Evolutionary conservation across 805 yeast species (phyloP), one percentile per base, ranked within the genome.

Genomic region (Candida morakotiae): DNA sequence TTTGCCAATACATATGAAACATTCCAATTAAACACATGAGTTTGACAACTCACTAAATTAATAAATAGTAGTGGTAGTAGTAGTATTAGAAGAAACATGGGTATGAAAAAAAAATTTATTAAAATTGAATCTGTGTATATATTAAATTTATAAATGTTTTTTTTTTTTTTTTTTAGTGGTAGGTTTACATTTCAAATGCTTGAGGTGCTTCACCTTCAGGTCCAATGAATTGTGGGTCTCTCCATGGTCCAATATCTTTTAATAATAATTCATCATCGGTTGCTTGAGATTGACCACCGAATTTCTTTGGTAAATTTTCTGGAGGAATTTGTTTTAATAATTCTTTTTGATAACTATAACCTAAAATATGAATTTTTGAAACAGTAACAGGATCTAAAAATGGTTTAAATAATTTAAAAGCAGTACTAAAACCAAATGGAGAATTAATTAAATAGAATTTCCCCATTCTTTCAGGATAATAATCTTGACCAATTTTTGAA

Each of bases 391-490:
- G 98, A 60, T 93, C 98, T 57, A 93, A 75, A 67, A 93, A 89
- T 39, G 95, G 91, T 69, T 88, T 88, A 70, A 93, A 86, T 38
- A 89, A 58, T 60, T 79, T 78, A 76, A 91, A 93, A 28, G 94
- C 97, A 28, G 97, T 82, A 26, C 96, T 79, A 67, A 93, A 93
- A 2, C 98, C 98, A 58, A 88, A 93, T 46, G 98, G 98, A 1
- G 98, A 95, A 57, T 93, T 93, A 65, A 93, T 87, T 52, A 89
- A 69, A 67, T 88, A 91, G 60, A 91, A 93, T 64, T 86, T 88
- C 56, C 98, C 98, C 98, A 93, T 93, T 65, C 98, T 84, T 73
- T 93, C 98, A 11, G 98, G 98, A 61, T 93, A 93, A 67, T 86
- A 91, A 68, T 93, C 87, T 71, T 93, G 98, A 42, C 98, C 96